Percentiles rank a stretch among this genome's conserved stretches.
Conservation (phyloP, 805 yeast genomes). For the Candida bentonensis region DNA sequence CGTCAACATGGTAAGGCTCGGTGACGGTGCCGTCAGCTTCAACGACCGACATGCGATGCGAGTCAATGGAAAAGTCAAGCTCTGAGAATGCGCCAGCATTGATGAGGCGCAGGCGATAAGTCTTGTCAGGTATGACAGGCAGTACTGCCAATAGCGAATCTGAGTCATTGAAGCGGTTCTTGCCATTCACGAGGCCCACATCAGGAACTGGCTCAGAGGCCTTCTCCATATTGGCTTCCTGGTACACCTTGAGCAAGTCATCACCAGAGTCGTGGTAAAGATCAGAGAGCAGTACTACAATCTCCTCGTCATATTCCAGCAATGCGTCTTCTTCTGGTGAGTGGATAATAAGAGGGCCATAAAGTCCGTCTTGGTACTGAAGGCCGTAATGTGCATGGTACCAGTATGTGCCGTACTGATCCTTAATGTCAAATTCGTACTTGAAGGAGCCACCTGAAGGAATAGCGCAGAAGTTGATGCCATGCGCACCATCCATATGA, state of each 20-base stretch:
- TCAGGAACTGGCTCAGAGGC: slow-evolving; percentile 23
- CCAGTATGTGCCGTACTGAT: slow-evolving; percentile 40
- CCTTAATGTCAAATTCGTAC: slow-evolving; percentile 27
- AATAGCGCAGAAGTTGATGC: slow-evolving; percentile 38
- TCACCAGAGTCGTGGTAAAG: slow-evolving; percentile 25
- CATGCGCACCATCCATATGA: slow-evolving; percentile 38
- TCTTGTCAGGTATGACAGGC: slow-evolving; percentile 6
- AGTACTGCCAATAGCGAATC: slow-evolving; percentile 4
- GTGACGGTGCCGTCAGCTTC: slow-evolving; percentile 23
- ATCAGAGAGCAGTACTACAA: slow-evolving; percentile 28
- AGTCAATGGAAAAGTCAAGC: slow-evolving; percentile 19
- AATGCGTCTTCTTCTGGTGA: slow-evolving; percentile 22
- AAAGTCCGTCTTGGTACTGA: slow-evolving; percentile 35
- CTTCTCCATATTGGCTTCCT: slow-evolving; percentile 29
- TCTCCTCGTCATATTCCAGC: slow-evolving; percentile 18
- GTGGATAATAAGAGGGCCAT: slow-evolving; percentile 33
- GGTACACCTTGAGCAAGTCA: slow-evolving; percentile 22
- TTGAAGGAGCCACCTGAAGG: slow-evolving; percentile 27
- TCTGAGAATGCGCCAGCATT: slow-evolving; percentile 23
- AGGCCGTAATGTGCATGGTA: slow-evolving; percentile 38
- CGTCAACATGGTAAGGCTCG: slow-evolving; percentile 10
- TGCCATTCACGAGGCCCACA: slow-evolving; percentile 32
- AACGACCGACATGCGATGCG: slow-evolving; percentile 15
- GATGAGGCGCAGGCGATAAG: slow-evolving; percentile 15
- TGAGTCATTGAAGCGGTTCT: slow-evolving; percentile 18